These are phyloP conservation scores for Drechslerella dactyloides DNA, from an alignment of 2,329 filamentous ascomycete species.

Conservation along the genomic window DNA sequence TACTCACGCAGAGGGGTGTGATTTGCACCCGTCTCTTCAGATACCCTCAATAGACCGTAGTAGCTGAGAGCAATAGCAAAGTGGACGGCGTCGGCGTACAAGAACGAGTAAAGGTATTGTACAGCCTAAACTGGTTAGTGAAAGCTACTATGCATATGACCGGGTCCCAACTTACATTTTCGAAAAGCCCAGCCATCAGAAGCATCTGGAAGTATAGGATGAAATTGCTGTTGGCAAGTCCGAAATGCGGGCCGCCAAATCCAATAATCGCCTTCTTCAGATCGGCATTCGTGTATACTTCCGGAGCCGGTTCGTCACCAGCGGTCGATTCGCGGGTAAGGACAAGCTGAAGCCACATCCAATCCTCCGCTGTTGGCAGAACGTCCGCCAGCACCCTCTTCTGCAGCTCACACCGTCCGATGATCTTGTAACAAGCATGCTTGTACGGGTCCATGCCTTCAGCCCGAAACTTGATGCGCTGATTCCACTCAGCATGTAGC, in stretches of 20 bases:
- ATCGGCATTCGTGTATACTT: constrained; percentile 70
- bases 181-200: constrained; percentile 78
- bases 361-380: constrained; percentile 71
- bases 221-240: constrained; percentile 75
- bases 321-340: constrained; percentile 71
- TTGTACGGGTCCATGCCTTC: constrained; percentile 91
- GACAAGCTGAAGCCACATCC: constrained; percentile 75
- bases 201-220: constrained; percentile 88
- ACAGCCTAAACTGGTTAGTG: constrained; percentile 67
- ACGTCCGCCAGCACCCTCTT: constrained; percentile 70
- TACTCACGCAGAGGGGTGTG: constrained; percentile 56
- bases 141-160: neutral
- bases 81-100: constrained; percentile 91
- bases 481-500: constrained; percentile 87
- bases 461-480: constrained; percentile 81
- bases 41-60: constrained; percentile 84
- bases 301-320: constrained; percentile 69
- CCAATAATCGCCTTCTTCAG: constrained; percentile 82
- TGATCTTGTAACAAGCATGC: constrained; percentile 97
- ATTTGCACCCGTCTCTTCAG: constrained; percentile 46
- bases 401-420: constrained; percentile 76
- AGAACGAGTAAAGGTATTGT: constrained; percentile 87
- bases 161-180: constrained; percentile 61
- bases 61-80: constrained; percentile 88
- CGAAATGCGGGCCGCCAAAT: constrained; percentile 88